Evolutionary conservation across 2,329 filamentous ascomycete species (phyloP), one percentile per base, ranked within the genome.

Genomic region (Beauveria pseudobassiana): DNA sequence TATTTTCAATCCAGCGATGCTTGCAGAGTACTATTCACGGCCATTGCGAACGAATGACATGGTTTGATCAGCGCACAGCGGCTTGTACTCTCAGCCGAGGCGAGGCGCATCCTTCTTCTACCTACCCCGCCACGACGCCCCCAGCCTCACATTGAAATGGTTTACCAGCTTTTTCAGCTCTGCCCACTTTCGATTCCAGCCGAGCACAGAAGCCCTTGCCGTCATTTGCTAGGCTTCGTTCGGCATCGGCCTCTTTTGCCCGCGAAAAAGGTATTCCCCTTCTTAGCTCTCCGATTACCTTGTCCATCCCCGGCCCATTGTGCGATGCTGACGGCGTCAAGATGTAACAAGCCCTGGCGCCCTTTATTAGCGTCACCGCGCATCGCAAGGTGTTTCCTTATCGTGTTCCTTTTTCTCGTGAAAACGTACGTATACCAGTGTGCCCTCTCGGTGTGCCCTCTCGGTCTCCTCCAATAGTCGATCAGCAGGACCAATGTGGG

Each of bases 401-500:
- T 40, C 55, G 14, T 50, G 45, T 2, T 8, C 0, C 2, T 26
- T 52, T 26, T 10, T 46, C 6, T 14, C 45, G 42, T 20, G 34
- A 5, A 5, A 30, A 30, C 30, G 10, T 34, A 14, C 5, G 12
- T 38, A 38, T 58, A 22, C 20, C 34, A 50, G 12, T 50, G 45
- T 34, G 55, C 55, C 55, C 30, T 58, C 55, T 42, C 45, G 45
- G 45, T 24, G 45, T 34, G 55, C 55, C 55, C 30, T 58, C 55
- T 42, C 45, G 45, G 45, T 24, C 14, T 40, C 10, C 24, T 9
- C 34, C 30, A 26, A 49, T 49, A 45, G 43, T 49, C 55, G 16
- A 58, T 42, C 7, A 8, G n/a, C 6, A 24, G 26, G 28, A 22
- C 18, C 26, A 48, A 48, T 38, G 42, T n/a, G 10, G 53, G 24